Evolutionary conservation across 345 rosid species (phyloP).

Genomic region (Pugionium dolabratum): DNA sequence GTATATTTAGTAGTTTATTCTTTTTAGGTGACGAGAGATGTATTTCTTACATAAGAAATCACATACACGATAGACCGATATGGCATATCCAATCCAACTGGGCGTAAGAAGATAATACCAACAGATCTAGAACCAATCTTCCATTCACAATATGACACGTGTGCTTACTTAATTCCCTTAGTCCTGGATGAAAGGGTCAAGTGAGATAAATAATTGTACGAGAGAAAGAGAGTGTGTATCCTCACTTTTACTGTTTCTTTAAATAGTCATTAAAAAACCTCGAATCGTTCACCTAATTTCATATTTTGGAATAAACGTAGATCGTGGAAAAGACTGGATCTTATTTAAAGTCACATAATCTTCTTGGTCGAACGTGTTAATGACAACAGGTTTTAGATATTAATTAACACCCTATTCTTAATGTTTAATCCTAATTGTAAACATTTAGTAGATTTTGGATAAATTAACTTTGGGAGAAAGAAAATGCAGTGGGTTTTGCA

Average conservation of each 20-base stretch:
- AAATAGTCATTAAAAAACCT: no score
- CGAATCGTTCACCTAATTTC: background rate
- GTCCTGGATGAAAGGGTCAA: conserved; percentile 4
- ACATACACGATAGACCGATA: conserved; percentile 3
- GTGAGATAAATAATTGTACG: background rate
- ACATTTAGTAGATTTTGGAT: no score
- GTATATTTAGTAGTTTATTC: no score
- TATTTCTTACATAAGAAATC: background rate
- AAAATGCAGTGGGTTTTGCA: no score
- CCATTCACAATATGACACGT: background rate
- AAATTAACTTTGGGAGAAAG: no score
- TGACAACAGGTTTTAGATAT: no score
- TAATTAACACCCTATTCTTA: no score
- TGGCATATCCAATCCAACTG: conserved; percentile 15
- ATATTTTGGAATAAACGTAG: background rate
- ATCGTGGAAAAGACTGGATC: conserved; percentile 1
- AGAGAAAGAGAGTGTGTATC: background rate
- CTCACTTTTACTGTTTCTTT: background rate
- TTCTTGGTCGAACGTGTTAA: background rate
- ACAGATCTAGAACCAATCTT: background rate
- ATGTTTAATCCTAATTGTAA: no score
- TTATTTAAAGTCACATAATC: conserved; percentile 7
- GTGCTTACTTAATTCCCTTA: background rate
- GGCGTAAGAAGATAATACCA: conserved; percentile 2
- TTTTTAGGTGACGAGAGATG: no score